These are phyloP conservation scores for Ophiostoma perfectum DNA, from an alignment of 2,329 filamentous ascomycete species.

Conservation along the genomic window DNA sequence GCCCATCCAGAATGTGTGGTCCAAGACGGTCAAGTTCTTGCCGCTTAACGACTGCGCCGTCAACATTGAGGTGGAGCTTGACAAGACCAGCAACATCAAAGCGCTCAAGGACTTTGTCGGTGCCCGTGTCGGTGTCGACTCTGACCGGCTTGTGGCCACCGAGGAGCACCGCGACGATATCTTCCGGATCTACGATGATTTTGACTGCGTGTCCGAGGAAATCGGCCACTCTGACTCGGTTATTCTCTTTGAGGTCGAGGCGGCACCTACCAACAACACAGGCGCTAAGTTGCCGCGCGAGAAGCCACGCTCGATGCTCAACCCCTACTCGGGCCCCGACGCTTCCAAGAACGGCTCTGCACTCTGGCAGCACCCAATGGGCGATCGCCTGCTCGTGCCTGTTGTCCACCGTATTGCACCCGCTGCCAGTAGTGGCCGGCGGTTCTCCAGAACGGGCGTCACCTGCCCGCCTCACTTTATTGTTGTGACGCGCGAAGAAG, in stretches of 20 bases:
- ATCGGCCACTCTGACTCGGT: slow-evolving; percentile 62
- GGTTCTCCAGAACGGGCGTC: slow-evolving; percentile 23
- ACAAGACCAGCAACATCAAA: slow-evolving; percentile 67
- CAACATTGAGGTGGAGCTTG: slow-evolving; percentile 69
- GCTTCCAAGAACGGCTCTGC: slow-evolving; percentile 41
- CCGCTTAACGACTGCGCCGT: slow-evolving; percentile 68
- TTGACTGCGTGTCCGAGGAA: slow-evolving; percentile 60
- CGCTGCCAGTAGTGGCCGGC: slow-evolving; percentile 22
- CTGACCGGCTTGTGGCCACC: slow-evolving; percentile 65
- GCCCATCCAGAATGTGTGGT: slow-evolving; percentile 79
- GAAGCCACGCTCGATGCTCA: slow-evolving; percentile 47
- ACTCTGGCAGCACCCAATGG: slow-evolving; percentile 54
- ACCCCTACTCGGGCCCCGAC: slow-evolving; percentile 43
- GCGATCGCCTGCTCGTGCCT: slow-evolving; percentile 64
- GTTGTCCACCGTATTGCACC: slow-evolving; percentile 56
- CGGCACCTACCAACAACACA: slow-evolving; percentile 71
- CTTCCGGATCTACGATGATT: slow-evolving; percentile 79
- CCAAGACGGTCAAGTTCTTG: slow-evolving; percentile 67
- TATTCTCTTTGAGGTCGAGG: slow-evolving; percentile 71
- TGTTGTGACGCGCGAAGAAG: slow-evolving; percentile 67
- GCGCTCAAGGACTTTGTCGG: slow-evolving; percentile 65
- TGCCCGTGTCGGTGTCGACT: slow-evolving; percentile 58
- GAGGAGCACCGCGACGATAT: slow-evolving; percentile 82
- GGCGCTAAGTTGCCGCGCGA: slow-evolving; percentile 45
- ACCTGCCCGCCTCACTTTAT: slow-evolving; percentile 61